Evolutionary conservation across 2,329 filamentous ascomycete species (phyloP).

Genomic region (Blastomyces percursus): DNA sequence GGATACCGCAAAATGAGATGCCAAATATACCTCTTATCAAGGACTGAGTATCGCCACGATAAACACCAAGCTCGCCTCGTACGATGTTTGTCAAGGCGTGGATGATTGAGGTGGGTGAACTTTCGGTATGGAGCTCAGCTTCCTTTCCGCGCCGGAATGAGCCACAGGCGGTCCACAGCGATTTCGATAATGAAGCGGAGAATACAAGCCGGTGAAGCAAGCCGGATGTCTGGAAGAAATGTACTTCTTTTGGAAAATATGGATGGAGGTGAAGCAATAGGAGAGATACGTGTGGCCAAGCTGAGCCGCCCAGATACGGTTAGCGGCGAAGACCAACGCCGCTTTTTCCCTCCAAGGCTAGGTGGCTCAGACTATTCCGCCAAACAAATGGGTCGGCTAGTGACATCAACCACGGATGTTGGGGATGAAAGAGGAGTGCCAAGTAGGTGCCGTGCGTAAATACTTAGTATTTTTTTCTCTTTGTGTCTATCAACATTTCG

Average conservation of each 20-base stretch:
- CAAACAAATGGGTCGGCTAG: neutral
- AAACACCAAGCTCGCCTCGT: conserved; percentile 21
- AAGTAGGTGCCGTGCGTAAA: neutral
- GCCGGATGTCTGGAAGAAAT: conserved; percentile 15
- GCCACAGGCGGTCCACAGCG: conserved; percentile 14
- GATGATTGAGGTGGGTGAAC: conserved; percentile 2
- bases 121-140: conserved; percentile 6
- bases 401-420: neutral
- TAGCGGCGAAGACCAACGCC: conserved; percentile 12
- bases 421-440: neutral
- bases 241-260: conserved; percentile 18
- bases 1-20: conserved; percentile 16
- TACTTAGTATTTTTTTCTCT: neutral
- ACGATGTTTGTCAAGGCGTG: conserved; percentile 7
- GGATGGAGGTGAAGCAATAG: conserved; percentile 26
- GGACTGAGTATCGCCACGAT: conserved; percentile 34
- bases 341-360: neutral
- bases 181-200: conserved; percentile 8
- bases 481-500: neutral
- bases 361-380: neutral
- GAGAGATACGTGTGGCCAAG: conserved; percentile 29
- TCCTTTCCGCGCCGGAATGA: conserved; percentile 7
- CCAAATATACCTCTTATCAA: conserved; percentile 33
- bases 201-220: conserved; percentile 11
- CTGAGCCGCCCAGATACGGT: conserved; percentile 34